A percentile compares a stretch with the other conserved stretches of the same genome.
Conservation (phyloP, 2,329 filamentous ascomycete genomes). For the Monosporascus sp. region DNA sequence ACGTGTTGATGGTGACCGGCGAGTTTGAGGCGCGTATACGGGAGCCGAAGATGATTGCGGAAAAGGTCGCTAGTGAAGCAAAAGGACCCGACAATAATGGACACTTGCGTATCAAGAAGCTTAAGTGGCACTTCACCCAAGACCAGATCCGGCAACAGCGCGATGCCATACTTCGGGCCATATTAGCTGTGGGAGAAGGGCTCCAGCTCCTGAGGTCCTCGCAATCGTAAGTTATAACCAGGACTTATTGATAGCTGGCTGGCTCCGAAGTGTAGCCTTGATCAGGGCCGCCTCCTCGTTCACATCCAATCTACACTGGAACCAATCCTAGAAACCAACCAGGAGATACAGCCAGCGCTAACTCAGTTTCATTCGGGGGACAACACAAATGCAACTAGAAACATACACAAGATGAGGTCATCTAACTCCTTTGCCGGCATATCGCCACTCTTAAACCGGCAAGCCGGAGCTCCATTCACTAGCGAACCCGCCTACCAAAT, state of each 20-base stretch:
- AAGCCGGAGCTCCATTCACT: not conserved
- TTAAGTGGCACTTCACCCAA: not conserved
- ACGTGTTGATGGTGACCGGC: not conserved
- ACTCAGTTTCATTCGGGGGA: not conserved
- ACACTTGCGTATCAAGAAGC: not conserved
- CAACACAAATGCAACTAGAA: not conserved
- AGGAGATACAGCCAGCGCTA: not conserved
- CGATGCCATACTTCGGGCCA: not conserved
- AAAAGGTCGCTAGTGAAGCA: not conserved
- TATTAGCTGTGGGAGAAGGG: not conserved
- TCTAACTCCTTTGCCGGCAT: not conserved
- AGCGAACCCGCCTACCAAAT: not conserved
- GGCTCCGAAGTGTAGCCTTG: not conserved
- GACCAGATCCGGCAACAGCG: not conserved
- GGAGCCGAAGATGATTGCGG: not conserved
- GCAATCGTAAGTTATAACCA: not conserved
- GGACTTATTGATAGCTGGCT: not conserved
- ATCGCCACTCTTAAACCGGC: too few relatives aligned
- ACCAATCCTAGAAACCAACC: not conserved
- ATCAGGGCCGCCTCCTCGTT: not conserved
- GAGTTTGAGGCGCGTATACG: not conserved
- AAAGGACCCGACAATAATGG: not conserved
- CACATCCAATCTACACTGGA: not conserved
- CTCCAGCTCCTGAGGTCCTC: not conserved
- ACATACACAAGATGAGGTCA: not conserved